These are phyloP conservation scores for Thalassiosira mediterranea DNA, from an alignment of 352 stramenopile species.

Conservation along the genomic window DNA sequence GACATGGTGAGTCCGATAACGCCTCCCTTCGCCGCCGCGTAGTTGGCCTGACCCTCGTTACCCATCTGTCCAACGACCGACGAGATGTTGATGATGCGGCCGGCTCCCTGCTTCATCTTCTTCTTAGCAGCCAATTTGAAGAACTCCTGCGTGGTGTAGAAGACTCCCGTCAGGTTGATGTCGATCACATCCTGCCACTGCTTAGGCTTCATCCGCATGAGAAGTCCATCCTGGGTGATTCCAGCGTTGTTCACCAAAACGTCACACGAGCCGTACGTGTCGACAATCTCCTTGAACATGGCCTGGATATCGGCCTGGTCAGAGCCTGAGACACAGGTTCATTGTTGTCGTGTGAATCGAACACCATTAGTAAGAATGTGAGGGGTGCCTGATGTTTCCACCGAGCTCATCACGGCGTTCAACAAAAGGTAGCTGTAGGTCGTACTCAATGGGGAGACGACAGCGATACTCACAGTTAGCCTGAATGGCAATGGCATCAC, in stretches of 20 bases:
- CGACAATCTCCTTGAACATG: conserved; percentile 80
- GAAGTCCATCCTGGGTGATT: conserved; percentile 86
- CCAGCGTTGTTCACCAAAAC: conserved; percentile 90
- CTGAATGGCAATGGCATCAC: conserved; percentile 81
- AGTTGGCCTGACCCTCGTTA: conserved; percentile 87
- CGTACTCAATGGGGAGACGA: background rate
- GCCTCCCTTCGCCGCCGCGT: conserved; percentile 87
- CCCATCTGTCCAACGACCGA: conserved; percentile 87
- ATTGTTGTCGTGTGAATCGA: conserved; percentile 7
- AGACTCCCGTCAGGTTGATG: conserved; percentile 88
- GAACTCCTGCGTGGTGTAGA: conserved; percentile 87
- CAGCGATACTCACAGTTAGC: conserved; percentile 73
- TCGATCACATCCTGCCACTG: conserved; percentile 89
- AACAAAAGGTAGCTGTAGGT: too few relatives aligned
- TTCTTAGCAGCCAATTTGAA: conserved; percentile 86
- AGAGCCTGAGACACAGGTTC: conserved; percentile 43
- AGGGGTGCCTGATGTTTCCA: background rate
- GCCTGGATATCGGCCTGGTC: conserved; percentile 77
- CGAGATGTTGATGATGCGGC: conserved; percentile 90
- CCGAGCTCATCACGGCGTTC: too few relatives aligned
- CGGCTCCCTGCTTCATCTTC: conserved; percentile 68
- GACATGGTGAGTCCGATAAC: conserved; percentile 88
- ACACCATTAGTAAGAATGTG: background rate
- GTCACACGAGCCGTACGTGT: conserved; percentile 82
- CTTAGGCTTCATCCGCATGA: conserved; percentile 87